These are phyloP conservation scores for Euclidium syriacum DNA, from an alignment of 345 rosid species.

Conservation along the genomic window DNA sequence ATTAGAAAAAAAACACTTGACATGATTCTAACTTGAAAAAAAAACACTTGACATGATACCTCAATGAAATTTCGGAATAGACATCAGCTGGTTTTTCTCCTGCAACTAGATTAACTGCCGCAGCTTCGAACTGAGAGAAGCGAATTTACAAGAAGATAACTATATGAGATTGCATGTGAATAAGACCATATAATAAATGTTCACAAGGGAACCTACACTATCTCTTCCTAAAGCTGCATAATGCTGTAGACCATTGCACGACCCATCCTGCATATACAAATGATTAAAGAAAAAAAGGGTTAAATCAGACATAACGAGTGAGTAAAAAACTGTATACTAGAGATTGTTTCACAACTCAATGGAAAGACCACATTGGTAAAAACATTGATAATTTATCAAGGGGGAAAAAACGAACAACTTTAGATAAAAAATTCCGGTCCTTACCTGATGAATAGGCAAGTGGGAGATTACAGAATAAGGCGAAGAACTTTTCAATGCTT, in stretches of 20 bases:
- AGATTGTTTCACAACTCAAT: neutral
- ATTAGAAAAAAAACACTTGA: neutral
- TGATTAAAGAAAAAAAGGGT: neutral
- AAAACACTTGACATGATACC: constrained; percentile 45
- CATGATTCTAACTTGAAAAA: constrained; percentile 2
- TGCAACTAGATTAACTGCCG: constrained; percentile 87
- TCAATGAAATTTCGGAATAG: constrained; percentile 85
- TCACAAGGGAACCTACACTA: constrained; percentile 51
- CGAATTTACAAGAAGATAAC: constrained; percentile 18
- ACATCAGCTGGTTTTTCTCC: constrained; percentile 92
- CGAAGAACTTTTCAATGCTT: constrained; percentile 80
- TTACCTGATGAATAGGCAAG: constrained; percentile 96
- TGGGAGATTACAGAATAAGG: constrained; percentile 67
- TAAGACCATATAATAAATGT: neutral
- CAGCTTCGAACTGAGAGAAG: constrained; percentile 74
- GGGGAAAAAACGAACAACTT: neutral
- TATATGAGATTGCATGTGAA: neutral
- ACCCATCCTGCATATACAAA: constrained; percentile 70
- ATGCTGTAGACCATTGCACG: constrained; percentile 98
- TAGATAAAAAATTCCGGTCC: constrained; percentile 12
- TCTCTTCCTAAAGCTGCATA: constrained; percentile 98
- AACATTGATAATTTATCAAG: neutral
- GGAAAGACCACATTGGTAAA: neutral
- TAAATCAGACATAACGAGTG: neutral
- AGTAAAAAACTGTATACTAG: neutral